phyloP scores from a whole-genome alignment of 768 basidiomycete genomes.

The Boletus subcaerulescens region DNA sequence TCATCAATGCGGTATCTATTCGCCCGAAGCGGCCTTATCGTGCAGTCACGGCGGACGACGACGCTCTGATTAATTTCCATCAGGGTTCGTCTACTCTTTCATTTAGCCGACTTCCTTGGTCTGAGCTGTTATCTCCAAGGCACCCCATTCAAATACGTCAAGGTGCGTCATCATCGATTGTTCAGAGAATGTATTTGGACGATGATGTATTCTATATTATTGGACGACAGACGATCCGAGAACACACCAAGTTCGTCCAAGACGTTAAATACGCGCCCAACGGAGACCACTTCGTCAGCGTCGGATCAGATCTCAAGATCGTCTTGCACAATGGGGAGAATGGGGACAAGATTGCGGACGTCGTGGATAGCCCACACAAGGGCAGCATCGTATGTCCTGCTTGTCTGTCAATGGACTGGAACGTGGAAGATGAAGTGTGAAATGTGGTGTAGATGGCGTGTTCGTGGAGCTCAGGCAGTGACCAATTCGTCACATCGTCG shows the following conservation, averaged over 20 bases:
- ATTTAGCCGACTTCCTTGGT: not conserved
- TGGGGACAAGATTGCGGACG: slow-evolving; percentile 71
- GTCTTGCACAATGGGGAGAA: slow-evolving; percentile 90
- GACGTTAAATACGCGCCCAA: slow-evolving; percentile 81
- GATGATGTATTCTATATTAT: not conserved
- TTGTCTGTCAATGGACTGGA: not conserved
- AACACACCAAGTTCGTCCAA: slow-evolving; percentile 90
- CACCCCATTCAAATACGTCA: slow-evolving; percentile 87
- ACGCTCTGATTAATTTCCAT: slow-evolving; percentile 77
- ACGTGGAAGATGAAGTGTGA: not conserved
- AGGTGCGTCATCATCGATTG: slow-evolving; percentile 39
- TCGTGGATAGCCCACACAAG: slow-evolving; percentile 66
- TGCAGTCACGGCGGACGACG: slow-evolving; percentile 87
- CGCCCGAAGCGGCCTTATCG: slow-evolving; percentile 87
- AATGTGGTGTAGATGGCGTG: slow-evolving; percentile 53
- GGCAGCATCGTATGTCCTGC: slow-evolving; percentile 64
- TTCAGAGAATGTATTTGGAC: not conserved
- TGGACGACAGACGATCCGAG: slow-evolving; percentile 65
- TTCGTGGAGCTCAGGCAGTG: slow-evolving; percentile 79
- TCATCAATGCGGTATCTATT: slow-evolving; percentile 85
- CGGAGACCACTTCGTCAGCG: slow-evolving; percentile 82
- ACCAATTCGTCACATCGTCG: slow-evolving; percentile 73
- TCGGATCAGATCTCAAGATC: slow-evolving; percentile 83
- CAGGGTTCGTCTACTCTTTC: slow-evolving; percentile 46
- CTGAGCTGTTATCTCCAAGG: slow-evolving; percentile 37